Conservation (phyloP, 768 basidiomycete species). For the Artomyces pyxidatus region DNA sequence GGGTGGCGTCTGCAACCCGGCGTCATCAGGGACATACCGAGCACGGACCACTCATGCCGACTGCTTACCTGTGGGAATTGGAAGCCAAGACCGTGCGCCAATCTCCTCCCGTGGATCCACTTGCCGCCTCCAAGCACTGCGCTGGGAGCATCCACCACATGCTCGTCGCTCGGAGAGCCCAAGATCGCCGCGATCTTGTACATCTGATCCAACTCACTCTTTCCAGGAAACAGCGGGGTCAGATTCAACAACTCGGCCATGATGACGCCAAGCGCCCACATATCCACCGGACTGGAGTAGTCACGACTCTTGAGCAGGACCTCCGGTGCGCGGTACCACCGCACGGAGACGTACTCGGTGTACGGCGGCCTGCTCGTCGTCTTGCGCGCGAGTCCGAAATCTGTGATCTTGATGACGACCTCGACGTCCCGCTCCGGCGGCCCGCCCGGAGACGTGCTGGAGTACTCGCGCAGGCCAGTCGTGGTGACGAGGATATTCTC, state of each 20-base stretch:
- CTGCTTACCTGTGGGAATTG: constrained; percentile 82
- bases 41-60: no score
- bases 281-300: constrained; percentile 93
- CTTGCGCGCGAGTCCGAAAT: constrained; percentile 92
- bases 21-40: constrained; percentile 7
- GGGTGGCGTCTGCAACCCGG: constrained; percentile 45
- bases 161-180: constrained; percentile 79
- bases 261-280: constrained; percentile 98
- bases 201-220: constrained; percentile 86
- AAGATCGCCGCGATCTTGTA: constrained; percentile 83
- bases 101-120: constrained; percentile 76
- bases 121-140: constrained; percentile 75
- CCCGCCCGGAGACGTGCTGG: constrained; percentile 57
- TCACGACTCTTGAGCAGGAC: constrained; percentile 83
- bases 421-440: constrained; percentile 86
- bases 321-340: constrained; percentile 98
- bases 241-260: constrained; percentile 94
- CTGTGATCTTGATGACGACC: constrained; percentile 93
- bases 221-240: constrained; percentile 89
- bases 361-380: constrained; percentile 83
- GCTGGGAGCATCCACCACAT: constrained; percentile 65
- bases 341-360: constrained; percentile 94
- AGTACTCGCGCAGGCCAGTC: constrained; percentile 88
- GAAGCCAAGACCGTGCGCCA: constrained; percentile 78
- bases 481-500: constrained; percentile 97